Evolutionary conservation across 108 stramenopile species (phyloP), one percentile per base, ranked within the genome.

Genomic region (Skeletonema grethae): DNA sequence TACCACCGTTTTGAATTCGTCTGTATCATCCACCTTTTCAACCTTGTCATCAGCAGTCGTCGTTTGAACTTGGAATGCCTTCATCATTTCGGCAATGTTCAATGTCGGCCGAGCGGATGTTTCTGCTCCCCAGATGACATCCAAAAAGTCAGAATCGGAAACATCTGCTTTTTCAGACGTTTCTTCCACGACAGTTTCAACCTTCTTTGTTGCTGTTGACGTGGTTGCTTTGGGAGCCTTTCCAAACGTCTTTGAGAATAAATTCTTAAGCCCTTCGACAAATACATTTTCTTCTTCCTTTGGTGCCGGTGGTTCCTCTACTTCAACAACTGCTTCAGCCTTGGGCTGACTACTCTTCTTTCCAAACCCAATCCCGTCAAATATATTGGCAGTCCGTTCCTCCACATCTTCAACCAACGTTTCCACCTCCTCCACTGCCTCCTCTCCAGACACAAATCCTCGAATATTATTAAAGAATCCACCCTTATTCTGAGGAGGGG

Each of bases 21-120:
- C 79, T 39, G 18, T 35, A 28, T 43, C 46, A 58, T 50, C 60
- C 32, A 53, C 75, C 43, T 28, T 43, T 71, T 61, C 64, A 31
- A 67, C 66, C 50, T 38, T n/a, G 16, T 68, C 76, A 25, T 65
- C 59, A 2, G 31, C 65, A 41, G 45, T 67, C 18, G 50, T 59
- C 28, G 72, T 38, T 18, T 69, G 61, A 7, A 76, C 67, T 61
- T 76, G 73, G 55, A 79, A 70, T 16, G 73, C 72, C 53, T 77
- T 79, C 77, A 80, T 83, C 75, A 80, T 82, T 67, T 77, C 80
- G 22, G 57, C 61, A 68, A 79, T 79, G 34, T 79, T 79, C 11
- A 79, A 22, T 53, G 78, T 79, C 5, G 78, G 78, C 1, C 78
- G 70, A 7, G 78, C 71, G 2, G 70, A 72, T 3, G 78, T 79